Evolutionary conservation across 208 protist species (phyloP).

Genomic region (Leishmania braziliensis): DNA sequence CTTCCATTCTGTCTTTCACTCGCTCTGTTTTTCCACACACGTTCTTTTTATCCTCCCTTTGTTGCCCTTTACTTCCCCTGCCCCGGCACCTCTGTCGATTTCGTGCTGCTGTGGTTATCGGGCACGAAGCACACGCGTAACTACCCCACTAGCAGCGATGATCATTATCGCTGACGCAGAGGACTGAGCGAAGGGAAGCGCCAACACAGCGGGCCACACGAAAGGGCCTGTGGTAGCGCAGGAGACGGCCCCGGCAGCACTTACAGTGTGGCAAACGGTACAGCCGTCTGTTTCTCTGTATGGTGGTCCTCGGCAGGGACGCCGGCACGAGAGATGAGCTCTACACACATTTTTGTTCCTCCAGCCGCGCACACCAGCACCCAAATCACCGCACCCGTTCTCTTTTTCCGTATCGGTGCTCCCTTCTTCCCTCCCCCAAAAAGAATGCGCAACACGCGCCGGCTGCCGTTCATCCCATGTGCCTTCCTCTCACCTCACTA

Average conservation of each 20-base stretch:
- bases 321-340: too few relatives aligned
- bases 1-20: conserved; percentile 3
- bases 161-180: too few relatives aligned
- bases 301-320: too few relatives aligned
- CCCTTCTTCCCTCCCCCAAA: conserved; percentile 4
- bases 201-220: too few relatives aligned
- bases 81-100: background rate
- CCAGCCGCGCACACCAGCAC: background rate
- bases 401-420: conserved; percentile 9
- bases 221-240: too few relatives aligned
- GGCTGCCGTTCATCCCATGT: background rate
- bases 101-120: too few relatives aligned
- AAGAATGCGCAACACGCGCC: background rate
- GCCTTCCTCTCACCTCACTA: conserved; percentile 4
- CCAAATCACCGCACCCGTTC: background rate
- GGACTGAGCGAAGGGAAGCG: too few relatives aligned
- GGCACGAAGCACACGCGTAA: too few relatives aligned
- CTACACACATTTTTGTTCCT: background rate
- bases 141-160: too few relatives aligned
- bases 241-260: too few relatives aligned
- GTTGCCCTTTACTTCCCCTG: background rate
- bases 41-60: background rate
- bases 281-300: too few relatives aligned
- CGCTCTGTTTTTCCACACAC: background rate
- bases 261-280: too few relatives aligned